Base-by-base conservation (phyloP, 805 yeast species). In the Ogataea henricii region DNA sequence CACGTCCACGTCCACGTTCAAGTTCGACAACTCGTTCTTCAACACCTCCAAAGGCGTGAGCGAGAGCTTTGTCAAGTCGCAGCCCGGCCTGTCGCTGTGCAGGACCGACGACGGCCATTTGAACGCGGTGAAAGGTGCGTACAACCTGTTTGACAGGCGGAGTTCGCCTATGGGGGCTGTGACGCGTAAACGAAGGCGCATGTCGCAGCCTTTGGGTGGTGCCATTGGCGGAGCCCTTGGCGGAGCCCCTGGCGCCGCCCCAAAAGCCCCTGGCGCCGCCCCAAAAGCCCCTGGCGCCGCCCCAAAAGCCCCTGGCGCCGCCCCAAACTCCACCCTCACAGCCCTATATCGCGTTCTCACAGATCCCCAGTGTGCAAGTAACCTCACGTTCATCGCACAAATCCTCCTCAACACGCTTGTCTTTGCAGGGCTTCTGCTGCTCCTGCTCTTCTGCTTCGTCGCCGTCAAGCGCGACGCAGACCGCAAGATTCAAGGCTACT, bases 401-500 rank as follows among this genome's bases (percentile, higher is more conserved):
- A 54, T 64, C 8, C 14, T 57, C 5, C 41, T 65, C 10, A 65
- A 65, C 37, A 43, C 64, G 10, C 30, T 62, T 7, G 46, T 65
- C 20, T 54, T 63, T 32, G 32, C 49, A 5, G 47, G 56, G 7
- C 45, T 63, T 17, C 29, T 62, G 16, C 45, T 48, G 1, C 22
- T 59, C 14, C 33, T 57, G 3, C n/a, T 55, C 6, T 38, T 62
- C 6, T 59, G 61, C 9, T 54, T 61, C 37, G 20, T 58, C 30
- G 56, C 64, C 3, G 59, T 64, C 13, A 65, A 65, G 40, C 33
- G 53, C 1, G 99, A 92, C 64, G 88, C 92, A 13, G 79, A 82
- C 50, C 76, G 74, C 50, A 87, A 86, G 59, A 74, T 89, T 8
- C 85, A 83, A 40, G 74, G 79, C 25, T 80, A 84, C 54, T 76